Conservation (phyloP, 2,329 filamentous ascomycete species). For the Neurospora sp. region DNA sequence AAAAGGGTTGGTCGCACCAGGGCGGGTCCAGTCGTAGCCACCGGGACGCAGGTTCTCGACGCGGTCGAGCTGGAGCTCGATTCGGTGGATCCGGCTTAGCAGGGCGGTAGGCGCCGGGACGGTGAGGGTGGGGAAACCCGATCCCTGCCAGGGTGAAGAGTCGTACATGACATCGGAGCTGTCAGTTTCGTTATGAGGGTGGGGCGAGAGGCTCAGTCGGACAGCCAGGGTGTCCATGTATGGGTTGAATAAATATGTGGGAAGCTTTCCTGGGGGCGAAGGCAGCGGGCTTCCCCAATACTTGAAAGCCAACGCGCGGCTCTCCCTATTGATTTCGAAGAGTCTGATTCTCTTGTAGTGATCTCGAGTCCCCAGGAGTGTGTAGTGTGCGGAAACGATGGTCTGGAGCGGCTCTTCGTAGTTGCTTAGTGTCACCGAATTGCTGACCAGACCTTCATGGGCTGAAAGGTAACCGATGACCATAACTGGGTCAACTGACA, state of each 20-base stretch:
- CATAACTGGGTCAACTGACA: not conserved
- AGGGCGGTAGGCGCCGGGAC: not conserved
- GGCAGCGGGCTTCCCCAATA: not conserved
- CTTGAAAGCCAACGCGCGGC: not conserved
- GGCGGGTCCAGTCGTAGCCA: not conserved
- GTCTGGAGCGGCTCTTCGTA: not conserved
- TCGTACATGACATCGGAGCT: not conserved
- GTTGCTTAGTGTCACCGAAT: not conserved
- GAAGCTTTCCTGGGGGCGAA: not conserved
- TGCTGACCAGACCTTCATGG: not conserved
- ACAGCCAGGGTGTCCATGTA: not conserved
- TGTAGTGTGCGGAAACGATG: not conserved
- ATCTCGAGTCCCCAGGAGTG: not conserved
- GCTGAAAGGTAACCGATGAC: not conserved
- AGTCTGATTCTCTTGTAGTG: not conserved
- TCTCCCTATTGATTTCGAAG: not conserved
- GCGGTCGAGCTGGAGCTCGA: not conserved
- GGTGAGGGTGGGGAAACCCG: not conserved
- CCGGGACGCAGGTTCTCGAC: not conserved
- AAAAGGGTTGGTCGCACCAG: not conserved
- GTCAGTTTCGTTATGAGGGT: not conserved
- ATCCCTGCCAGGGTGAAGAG: not conserved
- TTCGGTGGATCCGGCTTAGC: not conserved
- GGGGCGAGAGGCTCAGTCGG: not conserved
- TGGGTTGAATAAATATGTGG: not conserved